Evolutionary conservation across 345 rosid species (phyloP).

Genomic region (Hypericum perforatum): DNA sequence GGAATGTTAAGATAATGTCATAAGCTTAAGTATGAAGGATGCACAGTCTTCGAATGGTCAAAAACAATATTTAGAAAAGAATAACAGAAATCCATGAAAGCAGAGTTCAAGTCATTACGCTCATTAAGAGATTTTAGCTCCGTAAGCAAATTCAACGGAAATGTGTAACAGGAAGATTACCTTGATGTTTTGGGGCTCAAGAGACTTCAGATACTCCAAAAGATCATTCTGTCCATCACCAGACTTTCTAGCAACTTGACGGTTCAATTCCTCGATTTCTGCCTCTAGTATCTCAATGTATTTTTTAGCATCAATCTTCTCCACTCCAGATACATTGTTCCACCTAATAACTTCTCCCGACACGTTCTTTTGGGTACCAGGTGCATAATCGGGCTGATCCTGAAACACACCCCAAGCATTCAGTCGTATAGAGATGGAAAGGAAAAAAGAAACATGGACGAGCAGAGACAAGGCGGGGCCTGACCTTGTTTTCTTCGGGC

Average conservation of each 20-base stretch:
- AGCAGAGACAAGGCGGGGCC: neutral
- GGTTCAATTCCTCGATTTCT: conserved; percentile 81
- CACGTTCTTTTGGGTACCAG: conserved; percentile 89
- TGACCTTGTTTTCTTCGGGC: conserved; percentile 52
- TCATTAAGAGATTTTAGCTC: too few species aligned
- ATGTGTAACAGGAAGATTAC: conserved; percentile 14
- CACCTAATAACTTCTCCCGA: conserved; percentile 90
- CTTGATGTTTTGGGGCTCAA: conserved; percentile 94
- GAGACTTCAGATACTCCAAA: conserved; percentile 78
- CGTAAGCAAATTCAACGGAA: too few species aligned
- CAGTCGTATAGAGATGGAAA: conserved; percentile 6
- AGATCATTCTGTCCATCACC: conserved; percentile 65
- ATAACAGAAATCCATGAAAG: too few species aligned
- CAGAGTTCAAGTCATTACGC: too few species aligned
- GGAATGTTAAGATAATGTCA: too few species aligned
- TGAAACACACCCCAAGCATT: conserved; percentile 17
- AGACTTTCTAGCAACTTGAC: conserved; percentile 61
- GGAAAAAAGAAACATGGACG: neutral
- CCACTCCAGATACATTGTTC: conserved; percentile 81
- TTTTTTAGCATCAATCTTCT: conserved; percentile 80
- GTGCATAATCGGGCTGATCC: conserved; percentile 72
- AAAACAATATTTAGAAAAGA: too few species aligned
- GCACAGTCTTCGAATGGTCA: too few species aligned
- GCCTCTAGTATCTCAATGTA: conserved; percentile 92
- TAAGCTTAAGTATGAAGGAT: too few species aligned